Percentiles rank a stretch among this genome's conserved stretches.
These are phyloP conservation scores for Saccharum officinarum DNA, from an alignment of 176 grass and related monocot genomes.

Conservation along the genomic window DNA sequence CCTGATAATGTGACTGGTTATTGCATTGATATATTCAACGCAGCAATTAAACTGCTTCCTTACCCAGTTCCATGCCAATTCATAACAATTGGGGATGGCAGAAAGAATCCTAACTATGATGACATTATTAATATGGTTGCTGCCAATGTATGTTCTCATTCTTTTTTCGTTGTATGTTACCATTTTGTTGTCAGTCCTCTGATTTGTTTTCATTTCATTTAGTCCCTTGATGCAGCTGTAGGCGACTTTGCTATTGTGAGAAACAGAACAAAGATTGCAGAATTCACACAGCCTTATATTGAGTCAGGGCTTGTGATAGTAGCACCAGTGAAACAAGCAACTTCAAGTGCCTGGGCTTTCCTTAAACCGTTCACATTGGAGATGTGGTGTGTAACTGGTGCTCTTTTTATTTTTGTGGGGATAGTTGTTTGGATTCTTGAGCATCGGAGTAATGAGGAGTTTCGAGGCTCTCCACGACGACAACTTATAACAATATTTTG, in stretches of 20 bases:
- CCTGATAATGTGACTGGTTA: constrained; percentile 61
- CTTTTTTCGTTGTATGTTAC: constrained; percentile 22
- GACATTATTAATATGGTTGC: constrained; percentile 66
- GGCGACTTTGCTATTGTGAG: constrained; percentile 83
- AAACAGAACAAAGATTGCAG: constrained; percentile 74
- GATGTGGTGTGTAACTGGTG: constrained; percentile 82
- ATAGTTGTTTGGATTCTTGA: constrained; percentile 86
- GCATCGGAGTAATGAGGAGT: constrained; percentile 70
- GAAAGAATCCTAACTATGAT: constrained; percentile 62
- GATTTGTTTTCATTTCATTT: constrained; percentile 20
- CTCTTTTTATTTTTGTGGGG: constrained; percentile 79
- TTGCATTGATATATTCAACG: constrained; percentile 76
- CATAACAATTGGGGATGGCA: constrained; percentile 66
- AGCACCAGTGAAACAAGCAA: constrained; percentile 42
- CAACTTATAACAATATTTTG: constrained; percentile 81
- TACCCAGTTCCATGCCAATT: constrained; percentile 81
- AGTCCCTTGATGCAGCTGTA: constrained; percentile 80
- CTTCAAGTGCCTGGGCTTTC: constrained; percentile 82
- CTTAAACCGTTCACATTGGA: constrained; percentile 79
- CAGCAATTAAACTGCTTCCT: constrained; percentile 69
- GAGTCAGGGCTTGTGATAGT: constrained; percentile 87
- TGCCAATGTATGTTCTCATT: constrained; percentile 57
- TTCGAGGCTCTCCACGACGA: constrained; percentile 62
- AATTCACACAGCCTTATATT: constrained; percentile 80
- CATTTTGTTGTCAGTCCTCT: constrained; percentile 27